Evolutionary conservation across 768 basidiomycete genomes (phyloP), one percentile per base, ranked within the genome.

Genomic region (Pholiota microspora): DNA sequence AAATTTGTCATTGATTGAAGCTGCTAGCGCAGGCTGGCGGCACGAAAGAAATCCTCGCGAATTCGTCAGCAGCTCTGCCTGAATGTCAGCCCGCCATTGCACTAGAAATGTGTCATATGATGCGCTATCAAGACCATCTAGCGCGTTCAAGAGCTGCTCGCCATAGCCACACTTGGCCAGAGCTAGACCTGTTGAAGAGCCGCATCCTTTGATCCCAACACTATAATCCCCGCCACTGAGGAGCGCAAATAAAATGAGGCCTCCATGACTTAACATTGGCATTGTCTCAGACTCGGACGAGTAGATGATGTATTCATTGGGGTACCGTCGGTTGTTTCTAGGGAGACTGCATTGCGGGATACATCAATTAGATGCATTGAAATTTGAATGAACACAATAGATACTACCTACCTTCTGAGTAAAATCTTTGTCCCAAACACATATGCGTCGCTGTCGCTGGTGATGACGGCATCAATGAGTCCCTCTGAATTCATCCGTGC

Each of bases 61-160:
- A 40, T 59, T 59, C 0, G 45, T 34, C 5, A 3, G 15, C 2
- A 59, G 29, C 48, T 59, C 58, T 0, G 25, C 8, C 2, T 16
- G 21, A n/a, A 59, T n/a, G 2, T 45, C 47, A 10, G 8, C 3
- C 6, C 25, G 7, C 55, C 58, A 59, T 8, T 13, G 28, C n/a
- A 5, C 7, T 2, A 59, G 42, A n/a, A 49, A 52, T 0, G 4
- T 6, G 0, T 35, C 16, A 25, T 25, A 50, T 2, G 16, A 28
- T 2, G 18, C 1, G 16, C 15, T 21, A 2, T 32, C 7, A 18
- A 48, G 47, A 12, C 18, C 4, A 16, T 21, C 1, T n/a, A 18
- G 18, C 8, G 35, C 35, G 24, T 36, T 4, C 2, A 50, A 5
- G 24, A 50, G 32, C 23, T 38, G 23, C 7, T 50, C 49, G 5